Conservation (phyloP, 176 grass and related monocot species). For the Pharus latifolius region DNA sequence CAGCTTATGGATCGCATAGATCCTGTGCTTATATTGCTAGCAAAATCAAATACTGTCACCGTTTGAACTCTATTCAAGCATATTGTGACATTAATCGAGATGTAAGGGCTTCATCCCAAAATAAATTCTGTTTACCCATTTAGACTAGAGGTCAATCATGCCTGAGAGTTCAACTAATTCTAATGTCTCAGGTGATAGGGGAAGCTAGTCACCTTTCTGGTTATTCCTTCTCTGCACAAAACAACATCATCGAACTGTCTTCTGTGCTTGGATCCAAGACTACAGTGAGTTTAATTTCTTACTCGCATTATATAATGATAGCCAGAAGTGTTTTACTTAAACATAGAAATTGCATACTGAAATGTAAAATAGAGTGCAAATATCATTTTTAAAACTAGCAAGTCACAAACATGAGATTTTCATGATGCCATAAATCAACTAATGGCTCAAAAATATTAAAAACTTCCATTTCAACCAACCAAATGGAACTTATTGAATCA, state of each 20-base stretch:
- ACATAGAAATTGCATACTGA: background rate
- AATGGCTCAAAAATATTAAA: background rate
- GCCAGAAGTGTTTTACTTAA: background rate
- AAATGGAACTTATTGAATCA: background rate
- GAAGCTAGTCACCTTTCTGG: constrained; percentile 85
- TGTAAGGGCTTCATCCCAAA: constrained; percentile 37
- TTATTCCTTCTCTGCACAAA: constrained; percentile 86
- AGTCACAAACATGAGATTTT: background rate
- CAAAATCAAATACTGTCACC: constrained; percentile 88
- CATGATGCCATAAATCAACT: background rate
- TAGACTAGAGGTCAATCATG: constrained; percentile 4
- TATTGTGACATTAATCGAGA: constrained; percentile 94
- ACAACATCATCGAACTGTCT: constrained; percentile 87
- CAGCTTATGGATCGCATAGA: constrained; percentile 40
- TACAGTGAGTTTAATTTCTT: constrained; percentile 49
- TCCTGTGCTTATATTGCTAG: constrained; percentile 86
- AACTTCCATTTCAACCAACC: background rate
- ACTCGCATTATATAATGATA: background rate
- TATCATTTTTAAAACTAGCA: too few species aligned
- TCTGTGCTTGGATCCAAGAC: constrained; percentile 88
- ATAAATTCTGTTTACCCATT: background rate
- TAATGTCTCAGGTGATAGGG: constrained; percentile 60
- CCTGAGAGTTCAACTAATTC: constrained; percentile 14
- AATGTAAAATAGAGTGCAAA: background rate
- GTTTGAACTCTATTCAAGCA: constrained; percentile 88